Base-by-base conservation (phyloP, 768 basidiomycete species). In the Hygrophorus pudorinus region DNA sequence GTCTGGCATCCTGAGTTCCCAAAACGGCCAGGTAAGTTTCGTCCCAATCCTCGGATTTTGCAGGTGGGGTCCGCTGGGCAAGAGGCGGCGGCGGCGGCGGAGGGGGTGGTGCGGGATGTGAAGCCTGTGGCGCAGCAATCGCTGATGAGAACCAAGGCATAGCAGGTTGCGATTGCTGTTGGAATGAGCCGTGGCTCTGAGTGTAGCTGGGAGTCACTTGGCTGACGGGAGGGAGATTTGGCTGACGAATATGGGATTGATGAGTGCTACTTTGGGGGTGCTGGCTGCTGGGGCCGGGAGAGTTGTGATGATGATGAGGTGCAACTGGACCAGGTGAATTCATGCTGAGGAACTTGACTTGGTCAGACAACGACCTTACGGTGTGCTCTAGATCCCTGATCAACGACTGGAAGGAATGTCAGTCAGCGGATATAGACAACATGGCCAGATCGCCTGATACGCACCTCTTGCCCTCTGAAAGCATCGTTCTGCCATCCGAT, bases 341-440 rank as follows among this genome's bases (percentile, higher is more conserved):
- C 62, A 81, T 65, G 52, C 69, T 78, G 48, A 87, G 62, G 65
- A 79, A 85, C 58, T 87, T 89, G 55, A 91, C 77, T 57, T 91
- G 88, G 40, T 91, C 88, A 24, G 82, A 73, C 44, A 91, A 66
- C 17, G 75, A 54, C 42, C 85, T 72, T 44, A 91, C 80, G 5
- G 77, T 78, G 52, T 80, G 81, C 60, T 90, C 88, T 45, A 91
- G 72, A 33, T 90, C 86, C 48, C 85, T 75, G 45, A 91, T 84
- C 18, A 82, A 66, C 21, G 76, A 67, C 87, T 89, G 47, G 11
- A 52, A 34, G 31, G 17, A 27, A 27, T 12, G 35, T 11, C 53
- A 17, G 47, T 28, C 46, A 41, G 48, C 16, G 49, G 48, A 42
- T 44, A 51, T 34, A 52, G 12, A 5, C 29, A 34, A 14, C 5